Conservation (phyloP, 768 basidiomycete genomes). For the Agaricus blazei region DNA sequence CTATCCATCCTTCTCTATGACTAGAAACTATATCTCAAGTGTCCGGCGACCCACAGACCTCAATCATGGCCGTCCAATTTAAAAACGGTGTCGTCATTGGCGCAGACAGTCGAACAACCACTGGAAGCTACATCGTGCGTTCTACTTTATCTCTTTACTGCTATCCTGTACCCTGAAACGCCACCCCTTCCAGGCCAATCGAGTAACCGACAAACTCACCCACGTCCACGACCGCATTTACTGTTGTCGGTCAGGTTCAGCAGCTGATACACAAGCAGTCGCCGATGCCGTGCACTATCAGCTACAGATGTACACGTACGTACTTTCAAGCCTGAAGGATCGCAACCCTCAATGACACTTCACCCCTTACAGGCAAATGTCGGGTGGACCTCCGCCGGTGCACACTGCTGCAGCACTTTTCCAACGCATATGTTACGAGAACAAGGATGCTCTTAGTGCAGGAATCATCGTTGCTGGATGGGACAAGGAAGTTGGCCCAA, state of each 20-base stretch:
- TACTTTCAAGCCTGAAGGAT: conserved; percentile 10
- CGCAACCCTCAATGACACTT: not conserved
- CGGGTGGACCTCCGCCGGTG: conserved; percentile 69
- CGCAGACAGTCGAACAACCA: conserved; percentile 96
- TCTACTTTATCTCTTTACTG: not conserved
- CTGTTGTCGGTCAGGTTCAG: conserved; percentile 97
- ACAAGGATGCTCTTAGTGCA: conserved; percentile 85
- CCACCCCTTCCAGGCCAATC: conserved; percentile 65
- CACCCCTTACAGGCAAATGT: conserved; percentile 39
- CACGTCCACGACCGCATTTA: conserved; percentile 97
- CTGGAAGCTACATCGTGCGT: conserved; percentile 91
- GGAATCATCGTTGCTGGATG: conserved; percentile 98
- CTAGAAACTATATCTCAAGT: conserved; percentile 1
- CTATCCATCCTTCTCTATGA: conserved; percentile 13
- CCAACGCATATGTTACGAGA: conserved; percentile 85
- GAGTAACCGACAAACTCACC: conserved; percentile 98
- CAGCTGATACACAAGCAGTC: conserved; percentile 95
- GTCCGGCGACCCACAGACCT: conserved; percentile 57
- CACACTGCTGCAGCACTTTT: conserved; percentile 78
- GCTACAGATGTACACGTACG: conserved; percentile 72
- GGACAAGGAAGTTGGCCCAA: conserved; percentile 88
- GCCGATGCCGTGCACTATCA: conserved; percentile 87
- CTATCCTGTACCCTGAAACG: not conserved
- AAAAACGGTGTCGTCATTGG: conserved; percentile 92
- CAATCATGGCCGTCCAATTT: conserved; percentile 99